Evolutionary conservation across 1,284 basidiomycete species (phyloP), one percentile per base, ranked within the genome.

Genomic region (Malassezia caprae): DNA sequence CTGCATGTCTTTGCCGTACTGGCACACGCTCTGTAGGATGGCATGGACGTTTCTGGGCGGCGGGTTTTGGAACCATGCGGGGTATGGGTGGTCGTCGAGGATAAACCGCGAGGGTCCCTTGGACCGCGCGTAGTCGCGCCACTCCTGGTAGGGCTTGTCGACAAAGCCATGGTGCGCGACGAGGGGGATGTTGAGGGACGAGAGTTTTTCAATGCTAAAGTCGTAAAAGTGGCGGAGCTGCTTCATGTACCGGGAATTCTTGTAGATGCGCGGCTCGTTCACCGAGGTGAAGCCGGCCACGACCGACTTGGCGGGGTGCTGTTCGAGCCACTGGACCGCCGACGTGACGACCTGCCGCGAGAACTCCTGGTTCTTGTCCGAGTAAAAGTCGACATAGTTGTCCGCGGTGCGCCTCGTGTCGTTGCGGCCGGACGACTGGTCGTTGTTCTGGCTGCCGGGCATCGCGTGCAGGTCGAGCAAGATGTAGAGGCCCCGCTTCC

Each of bases 401-500:
- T 50, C 31, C 39, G 56, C 50, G 6, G 8, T 19, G 27, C 57
- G 46, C 48, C 55, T 50, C 50, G 67, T 62, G 39, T 62, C 64
- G 61, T 69, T 71, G 67, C 62, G 67, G 5, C 70, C 70, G 8
- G 62, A 65, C 11, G 68, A 65, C 59, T 73, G 70, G 52, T 73
- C 70, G 43, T 69, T 69, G 46, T 69, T 70, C 60, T 78, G 77
- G n/a, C 69, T 72, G 37, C 77, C 77, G 11, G 77, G 77, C 53
- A 78, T 64, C 28, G 75, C 76, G 63, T 78, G 77, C 32, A 77
- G 59, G 53, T 78, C 77, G 44, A 78, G 65, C 55, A 77, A 59
- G 32, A 75, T 73, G 55, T 77, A 76, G 67, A 78, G 76, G 45
- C 64, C 63, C 37, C 76, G 69, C 19, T 59, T 56, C 60, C 76